Percentiles rank a stretch among this genome's conserved stretches.
Evolutionary conservation across 116 monocot species (phyloP).

Genomic region (Trichopus zeylanicus): DNA sequence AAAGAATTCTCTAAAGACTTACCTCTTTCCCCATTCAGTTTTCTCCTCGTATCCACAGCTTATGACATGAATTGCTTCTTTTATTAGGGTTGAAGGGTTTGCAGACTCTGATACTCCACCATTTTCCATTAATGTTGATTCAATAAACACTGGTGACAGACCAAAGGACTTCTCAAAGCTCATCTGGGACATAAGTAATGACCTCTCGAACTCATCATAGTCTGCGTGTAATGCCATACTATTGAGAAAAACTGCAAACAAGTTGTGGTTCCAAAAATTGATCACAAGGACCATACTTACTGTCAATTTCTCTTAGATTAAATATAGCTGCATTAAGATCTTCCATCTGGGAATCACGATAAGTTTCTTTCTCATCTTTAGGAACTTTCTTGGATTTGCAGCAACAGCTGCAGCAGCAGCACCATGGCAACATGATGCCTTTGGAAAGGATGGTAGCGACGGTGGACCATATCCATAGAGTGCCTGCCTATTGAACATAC

Average conservation of each 20-base stretch:
- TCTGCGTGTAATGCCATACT: conserved; percentile 28
- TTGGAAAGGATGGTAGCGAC: conserved; percentile 63
- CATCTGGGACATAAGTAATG: conserved; percentile 78
- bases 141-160: conserved; percentile 80
- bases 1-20: conserved; percentile 26
- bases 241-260: background rate
- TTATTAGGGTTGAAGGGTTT: conserved; percentile 65
- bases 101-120: conserved; percentile 75
- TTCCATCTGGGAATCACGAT: conserved; percentile 57
- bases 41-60: conserved; percentile 99
- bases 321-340: conserved; percentile 94
- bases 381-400: conserved; percentile 44
- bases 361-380: conserved; percentile 46
- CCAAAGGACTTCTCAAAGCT: conserved; percentile 99
- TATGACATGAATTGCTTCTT: conserved; percentile 98
- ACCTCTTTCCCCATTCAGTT: conserved; percentile 99
- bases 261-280: background rate
- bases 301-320: conserved; percentile 87
- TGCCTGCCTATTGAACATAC: conserved; percentile 89
- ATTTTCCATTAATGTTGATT: conserved; percentile 93
- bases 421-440: conserved; percentile 62
- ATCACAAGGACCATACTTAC: conserved; percentile 50
- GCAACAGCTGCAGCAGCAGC: conserved; percentile 63
- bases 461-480: conserved; percentile 94
- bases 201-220: conserved; percentile 88